Percentiles rank a stretch among this genome's conserved stretches.
These are phyloP conservation scores for Crotalaria pallida DNA, from an alignment of 306 rosid species.

Conservation along the genomic window DNA sequence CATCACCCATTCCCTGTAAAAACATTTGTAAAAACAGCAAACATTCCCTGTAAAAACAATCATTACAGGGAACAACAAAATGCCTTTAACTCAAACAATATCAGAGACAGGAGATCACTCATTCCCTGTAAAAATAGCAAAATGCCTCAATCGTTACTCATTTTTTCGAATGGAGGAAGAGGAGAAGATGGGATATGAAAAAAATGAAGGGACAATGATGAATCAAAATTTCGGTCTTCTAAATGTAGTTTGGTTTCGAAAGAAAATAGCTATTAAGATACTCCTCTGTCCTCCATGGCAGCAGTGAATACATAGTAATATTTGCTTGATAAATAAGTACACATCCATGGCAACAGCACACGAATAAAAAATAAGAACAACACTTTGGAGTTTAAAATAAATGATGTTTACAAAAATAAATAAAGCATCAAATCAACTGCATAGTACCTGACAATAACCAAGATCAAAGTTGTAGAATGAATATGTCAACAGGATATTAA, in stretches of 20 bases:
- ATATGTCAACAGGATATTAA: constrained; percentile 84
- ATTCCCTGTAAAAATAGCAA: constrained; percentile 65
- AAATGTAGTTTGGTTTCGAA: not conserved
- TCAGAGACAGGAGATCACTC: constrained; percentile 95
- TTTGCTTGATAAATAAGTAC: constrained; percentile 8
- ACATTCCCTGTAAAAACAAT: too few species aligned
- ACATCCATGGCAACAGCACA: not conserved
- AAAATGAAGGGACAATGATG: not conserved
- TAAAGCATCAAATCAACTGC: not conserved
- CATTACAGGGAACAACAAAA: constrained; percentile 99
- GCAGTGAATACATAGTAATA: not conserved
- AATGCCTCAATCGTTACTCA: not conserved
- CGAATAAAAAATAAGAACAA: not conserved
- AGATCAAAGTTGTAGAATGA: constrained; percentile 99
- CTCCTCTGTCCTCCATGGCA: constrained; percentile 18
- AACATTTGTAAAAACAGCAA: too few species aligned
- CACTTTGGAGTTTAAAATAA: not conserved
- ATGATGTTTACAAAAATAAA: not conserved
- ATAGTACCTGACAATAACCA: constrained; percentile 95
- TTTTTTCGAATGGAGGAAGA: not conserved
- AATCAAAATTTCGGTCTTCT: constrained; percentile 1
- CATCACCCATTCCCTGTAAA: too few species aligned
- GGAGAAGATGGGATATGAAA: not conserved
- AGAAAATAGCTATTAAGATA: not conserved
- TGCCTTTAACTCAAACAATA: constrained; percentile 84